Conservation (phyloP, 306 rosid genomes). For the Prunus kanzakura region DNA sequence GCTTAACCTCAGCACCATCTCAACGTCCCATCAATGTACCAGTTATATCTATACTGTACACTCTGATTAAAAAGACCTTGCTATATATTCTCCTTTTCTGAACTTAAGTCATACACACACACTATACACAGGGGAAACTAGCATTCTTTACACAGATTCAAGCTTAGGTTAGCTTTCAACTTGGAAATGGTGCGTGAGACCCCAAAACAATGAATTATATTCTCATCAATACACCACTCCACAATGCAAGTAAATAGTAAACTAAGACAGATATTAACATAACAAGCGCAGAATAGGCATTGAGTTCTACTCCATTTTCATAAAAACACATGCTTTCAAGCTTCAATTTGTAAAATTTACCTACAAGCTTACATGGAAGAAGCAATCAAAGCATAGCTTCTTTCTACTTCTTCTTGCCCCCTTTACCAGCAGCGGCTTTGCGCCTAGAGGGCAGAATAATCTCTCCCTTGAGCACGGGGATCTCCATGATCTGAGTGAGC, state of each 20-base stretch:
- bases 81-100: too few species aligned
- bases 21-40: too few species aligned
- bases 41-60: too few species aligned
- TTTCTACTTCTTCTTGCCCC: conserved; percentile 73
- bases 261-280: not conserved
- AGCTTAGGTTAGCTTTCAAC: not conserved
- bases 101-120: not conserved
- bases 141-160: not conserved
- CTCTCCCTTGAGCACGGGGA: conserved; percentile 87
- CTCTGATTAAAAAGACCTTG: too few species aligned
- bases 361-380: not conserved
- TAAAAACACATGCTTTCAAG: not conserved
- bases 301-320: conserved; percentile 1
- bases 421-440: conserved; percentile 47
- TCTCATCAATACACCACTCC: not conserved
- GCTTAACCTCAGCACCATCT: too few species aligned
- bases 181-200: too few species aligned
- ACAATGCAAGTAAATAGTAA: not conserved
- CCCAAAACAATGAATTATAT: not conserved
- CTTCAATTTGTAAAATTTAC: not conserved
- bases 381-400: not conserved
- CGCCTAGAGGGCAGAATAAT: conserved; percentile 65
- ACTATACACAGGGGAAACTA: not conserved
- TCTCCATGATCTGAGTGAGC: conserved; percentile 56
- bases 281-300: conserved; percentile 13